A percentile compares a stretch with the other conserved stretches of the same genome.
These are phyloP conservation scores for Cladosporium sp. DNA, from an alignment of 2,329 filamentous ascomycete genomes.

Conservation along the genomic window DNA sequence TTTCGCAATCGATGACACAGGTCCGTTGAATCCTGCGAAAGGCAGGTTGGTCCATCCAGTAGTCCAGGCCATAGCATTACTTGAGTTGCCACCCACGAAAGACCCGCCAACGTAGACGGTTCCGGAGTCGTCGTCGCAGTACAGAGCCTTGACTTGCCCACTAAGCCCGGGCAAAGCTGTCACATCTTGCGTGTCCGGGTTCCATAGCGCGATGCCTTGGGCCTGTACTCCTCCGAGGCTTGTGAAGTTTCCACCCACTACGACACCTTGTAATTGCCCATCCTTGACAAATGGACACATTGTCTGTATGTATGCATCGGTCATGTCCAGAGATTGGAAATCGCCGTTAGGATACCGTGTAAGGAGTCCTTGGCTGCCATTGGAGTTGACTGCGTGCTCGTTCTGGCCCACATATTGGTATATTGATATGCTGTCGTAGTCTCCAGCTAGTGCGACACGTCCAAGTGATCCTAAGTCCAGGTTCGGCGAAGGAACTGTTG, in stretches of 20 bases:
- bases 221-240: conserved; percentile 74
- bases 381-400: conserved; percentile 61
- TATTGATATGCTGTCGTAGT: conserved; percentile 87
- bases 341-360: conserved; percentile 80
- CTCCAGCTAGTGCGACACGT: conserved; percentile 77
- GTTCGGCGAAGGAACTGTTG: conserved; percentile 55
- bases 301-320: conserved; percentile 71
- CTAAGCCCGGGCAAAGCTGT: conserved; percentile 74
- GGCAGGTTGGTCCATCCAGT: conserved; percentile 74
- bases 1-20: conserved; percentile 79
- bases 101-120: conserved; percentile 89
- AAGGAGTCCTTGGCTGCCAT: conserved; percentile 78
- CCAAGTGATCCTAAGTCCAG: conserved; percentile 77
- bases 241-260: conserved; percentile 94
- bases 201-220: conserved; percentile 74
- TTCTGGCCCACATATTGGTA: conserved; percentile 81
- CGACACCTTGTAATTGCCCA: conserved; percentile 65
- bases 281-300: conserved; percentile 76
- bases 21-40: conserved; percentile 92
- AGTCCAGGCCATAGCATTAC: conserved; percentile 83
- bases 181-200: conserved; percentile 66
- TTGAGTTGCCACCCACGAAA: conserved; percentile 75
- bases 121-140: conserved; percentile 72
- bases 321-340: conserved; percentile 68
- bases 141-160: conserved; percentile 75